Base-by-base conservation (phyloP, 768 basidiomycete species). In the Pulveroboletus sp. region DNA sequence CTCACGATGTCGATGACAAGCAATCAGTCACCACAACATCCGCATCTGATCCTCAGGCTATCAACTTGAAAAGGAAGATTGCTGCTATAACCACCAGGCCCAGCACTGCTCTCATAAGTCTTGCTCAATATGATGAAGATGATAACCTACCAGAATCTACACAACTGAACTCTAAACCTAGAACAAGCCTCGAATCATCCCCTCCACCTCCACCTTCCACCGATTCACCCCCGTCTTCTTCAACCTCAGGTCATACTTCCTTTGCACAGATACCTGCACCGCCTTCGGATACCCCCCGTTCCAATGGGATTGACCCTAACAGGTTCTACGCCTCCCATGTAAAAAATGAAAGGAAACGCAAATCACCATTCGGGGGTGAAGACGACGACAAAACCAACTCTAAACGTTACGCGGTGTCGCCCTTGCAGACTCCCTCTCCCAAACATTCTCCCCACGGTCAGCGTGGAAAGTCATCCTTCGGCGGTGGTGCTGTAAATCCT, bases 31-130 rank as follows among this genome's bases (percentile, higher is more conserved):
- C 61, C 7, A 45, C 51, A 30, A 32, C 42, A 24, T 2, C 44
- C 24, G 41, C 10, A 1, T 45, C 54, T 31, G 81, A 85, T 49
- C 82, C 81, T 8, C 81, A 82, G 63, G 78, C 82, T 9, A 65
- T 68, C 31, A 54, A 63, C 19, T 58, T 83, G 44, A 77, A 78
- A 65, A 76, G 68, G 62, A 84, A 78, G 63, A 83, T 83, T 31
- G 70, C 71, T 14, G 74, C 75, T 20, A 60, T 67, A 19, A 54
- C 62, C 29, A 47, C 56, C 29, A 53, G 47, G 49, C 61, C 69
- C 24, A 67, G 61, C 45, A 64, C 63, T 17, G 73, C 73, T 31
- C 63, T 76, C 12, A 50, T 57, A 47, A 69, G 71, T 43, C 70
- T 77, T 23, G 53, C 67, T 2, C 69, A 69, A 54, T 78, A 77